Conservation (phyloP, 2,329 filamentous ascomycete species). For the Simplicillium aogashimaense region DNA sequence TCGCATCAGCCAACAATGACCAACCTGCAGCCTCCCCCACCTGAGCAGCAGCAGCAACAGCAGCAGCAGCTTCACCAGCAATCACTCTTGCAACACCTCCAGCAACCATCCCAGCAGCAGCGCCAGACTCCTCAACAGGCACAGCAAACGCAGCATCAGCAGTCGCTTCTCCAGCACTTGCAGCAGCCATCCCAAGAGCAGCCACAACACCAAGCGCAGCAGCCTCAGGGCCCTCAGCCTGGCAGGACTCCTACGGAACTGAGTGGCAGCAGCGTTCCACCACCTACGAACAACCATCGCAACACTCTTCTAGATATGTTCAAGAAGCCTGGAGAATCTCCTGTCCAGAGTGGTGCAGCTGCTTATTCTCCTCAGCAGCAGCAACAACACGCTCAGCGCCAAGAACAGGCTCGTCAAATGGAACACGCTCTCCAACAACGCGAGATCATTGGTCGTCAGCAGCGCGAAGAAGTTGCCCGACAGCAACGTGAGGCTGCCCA, state of each 20-base stretch:
- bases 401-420: too few species aligned
- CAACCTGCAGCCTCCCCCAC: neutral
- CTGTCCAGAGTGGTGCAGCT: slow-evolving; percentile 8
- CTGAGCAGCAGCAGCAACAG: slow-evolving; percentile 5
- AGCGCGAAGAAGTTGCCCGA: too few species aligned
- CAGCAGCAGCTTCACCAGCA: slow-evolving; percentile 5
- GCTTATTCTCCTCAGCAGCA: neutral
- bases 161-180: slow-evolving; percentile 2
- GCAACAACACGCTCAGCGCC: slow-evolving; percentile 4
- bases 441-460: too few species aligned
- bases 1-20: slow-evolving; percentile 4
- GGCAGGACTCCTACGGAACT: slow-evolving; percentile 15
- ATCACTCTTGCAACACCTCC: slow-evolving; percentile 1
- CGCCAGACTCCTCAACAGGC: neutral
- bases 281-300: slow-evolving; percentile 26
- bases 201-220: neutral
- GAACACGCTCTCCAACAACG: too few species aligned
- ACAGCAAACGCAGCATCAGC: slow-evolving; percentile 5
- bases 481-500: too few species aligned
- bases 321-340: slow-evolving; percentile 26
- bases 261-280: slow-evolving; percentile 15
- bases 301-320: slow-evolving; percentile 44
- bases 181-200: slow-evolving; percentile 1
- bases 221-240: neutral
- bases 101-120: neutral